phyloP scores from a whole-genome alignment of 2,329 filamentous ascomycete species.

The Aspergillus sp. region DNA sequence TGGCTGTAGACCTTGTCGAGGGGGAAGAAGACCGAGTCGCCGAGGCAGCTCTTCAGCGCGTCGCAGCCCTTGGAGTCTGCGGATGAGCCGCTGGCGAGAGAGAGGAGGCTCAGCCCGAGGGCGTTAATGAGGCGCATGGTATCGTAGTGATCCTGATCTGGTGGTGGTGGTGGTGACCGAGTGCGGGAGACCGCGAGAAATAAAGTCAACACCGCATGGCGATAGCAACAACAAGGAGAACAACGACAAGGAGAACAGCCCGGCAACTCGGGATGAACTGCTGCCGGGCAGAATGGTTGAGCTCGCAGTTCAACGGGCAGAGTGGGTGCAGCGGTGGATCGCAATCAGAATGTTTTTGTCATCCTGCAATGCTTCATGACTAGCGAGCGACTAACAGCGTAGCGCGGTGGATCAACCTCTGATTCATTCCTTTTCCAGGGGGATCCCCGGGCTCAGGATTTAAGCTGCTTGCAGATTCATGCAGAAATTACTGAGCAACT shows the following conservation, averaged over 20 bases:
- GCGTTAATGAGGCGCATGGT: slow-evolving; percentile 22
- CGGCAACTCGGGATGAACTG: too few relatives aligned
- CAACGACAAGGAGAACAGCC: too few relatives aligned
- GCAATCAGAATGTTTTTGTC: slow-evolving; percentile 3
- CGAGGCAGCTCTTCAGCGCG: slow-evolving; percentile 16
- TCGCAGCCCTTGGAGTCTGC: slow-evolving; percentile 18
- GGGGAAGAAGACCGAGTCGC: slow-evolving; percentile 23
- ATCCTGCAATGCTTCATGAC: background rate
- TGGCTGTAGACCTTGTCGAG: slow-evolving; percentile 28
- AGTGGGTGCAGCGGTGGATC: background rate
- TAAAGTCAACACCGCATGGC: background rate
- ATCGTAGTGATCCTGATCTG: background rate
- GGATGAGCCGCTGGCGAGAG: slow-evolving; percentile 9
- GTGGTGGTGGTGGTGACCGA: background rate
- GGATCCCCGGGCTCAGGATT: too few relatives aligned
- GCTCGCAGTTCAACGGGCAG: too few relatives aligned
- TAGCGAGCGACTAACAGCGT: too few relatives aligned
- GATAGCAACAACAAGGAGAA: too few relatives aligned
- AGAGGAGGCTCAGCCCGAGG: slow-evolving; percentile 5
- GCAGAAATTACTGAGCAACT: too few relatives aligned
- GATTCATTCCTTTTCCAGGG: too few relatives aligned
- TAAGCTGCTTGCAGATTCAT: too few relatives aligned
- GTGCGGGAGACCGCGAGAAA: background rate
- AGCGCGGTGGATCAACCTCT: background rate
- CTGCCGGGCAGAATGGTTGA: too few relatives aligned